Evolutionary conservation across 768 basidiomycete genomes (phyloP), one percentile per base, ranked within the genome.

Genomic region (Hysterangium stoloniferum): DNA sequence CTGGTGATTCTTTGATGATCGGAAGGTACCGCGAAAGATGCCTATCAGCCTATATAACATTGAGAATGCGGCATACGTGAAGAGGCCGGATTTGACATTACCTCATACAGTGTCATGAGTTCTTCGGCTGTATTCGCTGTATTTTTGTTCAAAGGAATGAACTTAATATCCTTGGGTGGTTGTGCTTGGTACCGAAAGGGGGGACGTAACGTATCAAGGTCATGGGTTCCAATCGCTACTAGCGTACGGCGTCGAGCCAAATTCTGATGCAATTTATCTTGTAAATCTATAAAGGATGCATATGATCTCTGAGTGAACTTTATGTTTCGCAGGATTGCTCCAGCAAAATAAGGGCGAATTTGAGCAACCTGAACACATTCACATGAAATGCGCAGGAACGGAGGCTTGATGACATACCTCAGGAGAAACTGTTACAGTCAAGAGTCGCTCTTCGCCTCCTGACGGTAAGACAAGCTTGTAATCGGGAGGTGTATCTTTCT

Each of bases 211-310:
- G 87, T 90, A 66, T 97, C 93, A 43, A 99, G 68, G 68, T 99
- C 96, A 58, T 99, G 96, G 1, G 96, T 99, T 51, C 96, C 96
- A 57, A 99, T 96, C 17, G 96, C 80, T 41, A 95, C 96, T 37
- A 99, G 78, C 61, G 86, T 88, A 52, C 96, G 74, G 56, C 86
- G 74, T 52, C 96, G 75, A 61, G 90, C 93, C 29, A 99, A 78
- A 66, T 99, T 99, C 62, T 94, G 87, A 64, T 99, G 96, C 44
- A 99, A 75, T 67, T 98, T 99, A 64, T 99, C 96, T 69, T 99
- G 96, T n/a, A 99, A 71, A 63, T 98, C 96, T 59, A 99, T 95
- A 78, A 99, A 98, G 55, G 90, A 93, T 22, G 86, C 87, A 63
- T 98, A 98, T 33, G 89, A 92, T 45, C 77, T 75, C 36, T 80